Conservation (phyloP, 1,284 basidiomycete genomes). For the Hemileia vastatrix region DNA sequence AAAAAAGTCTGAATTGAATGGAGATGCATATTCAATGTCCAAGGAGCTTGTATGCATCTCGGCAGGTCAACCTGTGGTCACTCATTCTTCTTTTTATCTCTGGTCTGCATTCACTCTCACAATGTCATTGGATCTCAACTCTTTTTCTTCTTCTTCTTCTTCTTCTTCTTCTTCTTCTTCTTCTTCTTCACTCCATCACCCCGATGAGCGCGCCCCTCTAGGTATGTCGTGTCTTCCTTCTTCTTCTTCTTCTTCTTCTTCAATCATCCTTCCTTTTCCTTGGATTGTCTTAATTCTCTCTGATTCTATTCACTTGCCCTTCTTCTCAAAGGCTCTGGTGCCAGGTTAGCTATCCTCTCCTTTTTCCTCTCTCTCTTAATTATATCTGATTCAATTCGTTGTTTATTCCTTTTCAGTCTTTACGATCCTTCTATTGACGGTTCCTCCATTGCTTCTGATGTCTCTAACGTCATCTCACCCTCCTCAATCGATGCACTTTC, state of each 20-base stretch:
- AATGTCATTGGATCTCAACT: too few species aligned
- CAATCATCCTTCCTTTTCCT: background rate
- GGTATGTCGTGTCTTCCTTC: too few species aligned
- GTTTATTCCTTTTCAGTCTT: background rate
- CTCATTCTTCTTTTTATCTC: too few species aligned
- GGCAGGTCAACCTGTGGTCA: too few species aligned
- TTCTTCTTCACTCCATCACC: too few species aligned
- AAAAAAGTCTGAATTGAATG: too few species aligned
- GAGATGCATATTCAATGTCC: too few species aligned
- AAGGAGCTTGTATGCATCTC: too few species aligned
- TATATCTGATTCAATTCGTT: background rate
- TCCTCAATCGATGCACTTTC: slow-evolving; percentile 1
- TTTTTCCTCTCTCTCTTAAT: background rate
- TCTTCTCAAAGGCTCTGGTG: slow-evolving; percentile 13
- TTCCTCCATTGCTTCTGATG: slow-evolving; percentile 12
- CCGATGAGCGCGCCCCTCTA: slow-evolving; percentile 12
- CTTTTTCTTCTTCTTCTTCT: too few species aligned
- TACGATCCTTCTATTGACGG: slow-evolving; percentile 22
- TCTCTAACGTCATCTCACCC: background rate
- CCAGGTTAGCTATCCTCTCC: slow-evolving; percentile 8
- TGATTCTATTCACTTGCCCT: background rate
- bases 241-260: too few species aligned
- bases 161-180: too few species aligned
- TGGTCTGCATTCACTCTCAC: too few species aligned
- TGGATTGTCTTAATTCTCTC: background rate